Percentiles rank a stretch among this genome's conserved stretches.
phyloP scores from a whole-genome alignment of 2,329 filamentous ascomycete species.

The Colletotrichum sp. region DNA sequence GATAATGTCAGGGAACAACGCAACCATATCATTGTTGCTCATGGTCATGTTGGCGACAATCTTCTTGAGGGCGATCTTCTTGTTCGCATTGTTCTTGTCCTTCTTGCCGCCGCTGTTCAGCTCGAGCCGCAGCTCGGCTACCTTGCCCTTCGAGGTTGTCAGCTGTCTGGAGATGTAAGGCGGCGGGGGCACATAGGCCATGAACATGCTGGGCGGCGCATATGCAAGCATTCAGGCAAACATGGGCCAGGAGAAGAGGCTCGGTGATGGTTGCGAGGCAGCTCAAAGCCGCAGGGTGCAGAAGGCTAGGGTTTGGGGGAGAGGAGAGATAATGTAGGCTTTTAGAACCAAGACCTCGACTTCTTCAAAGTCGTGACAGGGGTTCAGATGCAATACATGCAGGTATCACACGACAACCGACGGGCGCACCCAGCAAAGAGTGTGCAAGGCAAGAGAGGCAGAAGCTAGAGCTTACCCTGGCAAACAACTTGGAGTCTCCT shows the following conservation, averaged over 20 bases:
- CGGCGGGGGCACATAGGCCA: constrained; percentile 56
- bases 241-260: not conserved
- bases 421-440: not conserved
- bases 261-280: not conserved
- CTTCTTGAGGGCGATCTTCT: constrained; percentile 99
- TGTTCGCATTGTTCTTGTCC: constrained; percentile 93
- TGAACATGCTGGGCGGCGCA: constrained; percentile 50
- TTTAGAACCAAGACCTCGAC: not conserved
- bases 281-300: not conserved
- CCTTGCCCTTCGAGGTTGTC: constrained; percentile 86
- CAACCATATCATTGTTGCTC: constrained; percentile 99
- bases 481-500: constrained; percentile 99
- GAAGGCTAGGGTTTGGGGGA: not conserved
- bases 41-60: constrained; percentile 99
- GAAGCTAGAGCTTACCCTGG: constrained; percentile 71
- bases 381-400: not conserved
- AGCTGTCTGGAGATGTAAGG: constrained; percentile 50
- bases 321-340: not conserved
- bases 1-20: constrained; percentile 93
- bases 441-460: not conserved
- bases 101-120: constrained; percentile 94
- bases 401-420: not conserved
- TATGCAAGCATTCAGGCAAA: not conserved
- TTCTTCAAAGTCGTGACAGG: not conserved
- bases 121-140: constrained; percentile 94